Base-by-base conservation (phyloP, 805 yeast species). In the Lipomyces yamadae region DNA sequence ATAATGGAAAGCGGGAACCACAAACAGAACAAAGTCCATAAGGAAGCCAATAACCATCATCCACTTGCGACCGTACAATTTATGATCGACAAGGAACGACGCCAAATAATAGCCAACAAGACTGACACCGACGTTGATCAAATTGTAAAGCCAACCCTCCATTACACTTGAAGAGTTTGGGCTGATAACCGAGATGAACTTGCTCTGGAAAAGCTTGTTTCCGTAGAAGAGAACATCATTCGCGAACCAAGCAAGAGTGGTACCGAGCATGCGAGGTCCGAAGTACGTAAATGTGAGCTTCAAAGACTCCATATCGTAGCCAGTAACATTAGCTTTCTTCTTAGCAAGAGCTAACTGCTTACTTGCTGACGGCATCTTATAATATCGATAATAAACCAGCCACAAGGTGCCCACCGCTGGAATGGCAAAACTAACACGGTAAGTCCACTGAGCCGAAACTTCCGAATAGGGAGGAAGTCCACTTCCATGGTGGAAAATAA, bases 171-270 rank as follows among this genome's bases (percentile, higher is more conserved):
- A 78, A 48, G 84, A 82, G 58, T 78, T 78, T 33, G 81, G 67
- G 59, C 84, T 80, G 68, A 86, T 84, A 56, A 83, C 80, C 33
- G 79, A 77, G 30, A 85, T 81, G 64, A 56, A 71, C 68, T 69
- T 45, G 24, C 70, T 58, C 65, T 73, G 76, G 77, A 85, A 85
- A 35, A 87, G 82, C 78, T 88, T 87, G 76, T 85, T 85, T 57
- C 90, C 89, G 75, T 86, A 87, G 67, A 86, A 83, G 72, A 85
- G 87, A 67, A 87, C 85, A 78, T 87, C 90, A 74, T 85, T 84
- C 71, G 84, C 79, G 79, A 86, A 87, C 90, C 90, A 87, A 72
- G 85, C 80, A 48, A 81, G 82, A 69, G 85, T 80, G 11, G 88
- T 84, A 55, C 88, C 89, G 32, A 85, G 3, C 33, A 63, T 24